Conservation (phyloP, 1,139 yeast species). For the Suhomyces yuchorum region DNA sequence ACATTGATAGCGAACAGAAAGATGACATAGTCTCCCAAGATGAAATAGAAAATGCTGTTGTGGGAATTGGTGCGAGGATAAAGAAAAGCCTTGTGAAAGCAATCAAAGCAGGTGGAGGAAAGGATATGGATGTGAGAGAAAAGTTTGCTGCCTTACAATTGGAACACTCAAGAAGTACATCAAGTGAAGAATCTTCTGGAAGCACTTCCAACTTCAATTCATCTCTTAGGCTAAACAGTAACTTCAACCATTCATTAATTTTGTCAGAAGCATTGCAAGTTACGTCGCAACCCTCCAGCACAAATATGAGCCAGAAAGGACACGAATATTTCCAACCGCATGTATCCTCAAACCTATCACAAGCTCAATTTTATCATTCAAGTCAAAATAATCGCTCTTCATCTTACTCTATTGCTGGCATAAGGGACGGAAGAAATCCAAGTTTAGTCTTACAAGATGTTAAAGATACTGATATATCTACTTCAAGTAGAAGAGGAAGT, state of each 20-base stretch:
- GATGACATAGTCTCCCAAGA: slow-evolving; percentile 56
- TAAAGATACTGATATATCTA: slow-evolving; percentile 31
- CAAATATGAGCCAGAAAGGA: neutral
- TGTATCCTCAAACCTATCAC: slow-evolving; percentile 9
- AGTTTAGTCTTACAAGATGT: slow-evolving; percentile 37
- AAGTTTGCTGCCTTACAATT: slow-evolving; percentile 29
- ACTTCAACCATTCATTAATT: slow-evolving; percentile 34
- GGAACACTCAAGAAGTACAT: slow-evolving; percentile 34
- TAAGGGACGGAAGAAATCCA: slow-evolving; percentile 33
- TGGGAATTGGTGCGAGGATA: slow-evolving; percentile 73
- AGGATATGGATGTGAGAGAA: slow-evolving; percentile 30
- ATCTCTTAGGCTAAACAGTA: slow-evolving; percentile 18
- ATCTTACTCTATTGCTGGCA: slow-evolving; percentile 35
- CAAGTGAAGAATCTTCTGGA: slow-evolving; percentile 37
- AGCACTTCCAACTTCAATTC: slow-evolving; percentile 18
- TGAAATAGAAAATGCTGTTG: slow-evolving; percentile 75
- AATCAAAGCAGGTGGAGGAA: slow-evolving; percentile 34
- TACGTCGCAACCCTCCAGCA: slow-evolving; percentile 1
- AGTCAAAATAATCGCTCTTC: slow-evolving; percentile 19
- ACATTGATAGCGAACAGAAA: slow-evolving; percentile 12
- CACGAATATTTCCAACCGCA: slow-evolving; percentile 12
- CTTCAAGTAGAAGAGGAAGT: slow-evolving; percentile 39
- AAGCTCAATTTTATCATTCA: slow-evolving; percentile 1
- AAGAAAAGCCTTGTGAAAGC: slow-evolving; percentile 63
- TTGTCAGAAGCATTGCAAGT: slow-evolving; percentile 34